Evolutionary conservation across 768 basidiomycete species (phyloP), one percentile per base, ranked within the genome.

Genomic region (Hericium coralloides): DNA sequence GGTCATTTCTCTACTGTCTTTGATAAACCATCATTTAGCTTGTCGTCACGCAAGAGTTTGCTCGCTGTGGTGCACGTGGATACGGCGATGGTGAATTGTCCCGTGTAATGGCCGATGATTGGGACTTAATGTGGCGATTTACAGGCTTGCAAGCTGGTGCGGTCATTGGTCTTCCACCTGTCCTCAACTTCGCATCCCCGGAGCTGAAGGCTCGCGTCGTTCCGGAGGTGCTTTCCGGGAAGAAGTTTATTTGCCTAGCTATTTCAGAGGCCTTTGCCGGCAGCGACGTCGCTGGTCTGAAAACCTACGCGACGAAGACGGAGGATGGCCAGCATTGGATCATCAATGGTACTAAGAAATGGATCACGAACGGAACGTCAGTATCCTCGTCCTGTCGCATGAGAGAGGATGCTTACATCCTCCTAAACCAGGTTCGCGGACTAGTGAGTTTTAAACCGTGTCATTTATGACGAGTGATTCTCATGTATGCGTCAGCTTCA

Each of bases 251-350:
- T 59, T 87, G 82, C 57, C 72, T 95, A 36, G 93, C 92, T 45
- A 90, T 95, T 60, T 87, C 87, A 12, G 93, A 95, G 70, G 91
- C 92, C 2, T 88, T 88, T 56, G 92, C 91, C 10, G 92, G 87
- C 41, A 85, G 83, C 62, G 92, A 95, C 68, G 92, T 97, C 9
- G 76, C 79, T 69, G 89, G 91, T 17, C 69, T 95, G 57, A 77
- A 81, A 66, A 92, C 91, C 3, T 83, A 80, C 2, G 93, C 92
- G 8, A 81, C 76, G 45, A 89, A 91, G 69, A 85, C 79, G 14
- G 83, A 83, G 55, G 91, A 94, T 65, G 92, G 90, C 26, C 88
- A 88, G 68, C 75, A 84, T 61, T 92, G 85, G 83, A 86, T 88
- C 37, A 82, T 95, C 63, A 91, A 88, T 62, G 92, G 88, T 53